These are phyloP conservation scores for Quercus variabilis DNA, from an alignment of 306 rosid genomes.

Conservation along the genomic window DNA sequence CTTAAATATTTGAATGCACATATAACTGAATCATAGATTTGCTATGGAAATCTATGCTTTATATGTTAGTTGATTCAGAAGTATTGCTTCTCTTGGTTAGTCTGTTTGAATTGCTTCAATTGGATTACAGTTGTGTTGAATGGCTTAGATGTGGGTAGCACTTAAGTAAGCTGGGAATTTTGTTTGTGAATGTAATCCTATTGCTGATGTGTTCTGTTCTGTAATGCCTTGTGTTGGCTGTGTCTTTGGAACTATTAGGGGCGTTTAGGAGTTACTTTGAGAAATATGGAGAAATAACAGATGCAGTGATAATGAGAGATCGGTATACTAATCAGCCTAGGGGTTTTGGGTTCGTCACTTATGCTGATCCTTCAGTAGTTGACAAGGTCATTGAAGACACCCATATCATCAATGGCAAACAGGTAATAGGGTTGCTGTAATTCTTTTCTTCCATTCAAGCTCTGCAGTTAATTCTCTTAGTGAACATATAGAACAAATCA, in stretches of 20 bases:
- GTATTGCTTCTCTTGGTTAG: background rate
- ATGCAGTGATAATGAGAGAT: conserved; percentile 73
- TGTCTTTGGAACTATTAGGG: conserved; percentile 24
- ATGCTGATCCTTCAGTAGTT: conserved; percentile 69
- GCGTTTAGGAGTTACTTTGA: conserved; percentile 64
- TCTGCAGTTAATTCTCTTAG: background rate
- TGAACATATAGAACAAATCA: background rate
- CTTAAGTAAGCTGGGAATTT: background rate
- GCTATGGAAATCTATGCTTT: no score
- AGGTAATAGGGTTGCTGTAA: conserved; percentile 24
- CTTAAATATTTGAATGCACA: no score
- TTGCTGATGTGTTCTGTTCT: background rate
- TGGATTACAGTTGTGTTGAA: background rate
- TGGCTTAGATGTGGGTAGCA: background rate
- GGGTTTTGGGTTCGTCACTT: conserved; percentile 72
- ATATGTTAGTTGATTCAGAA: background rate
- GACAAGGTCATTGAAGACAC: conserved; percentile 62
- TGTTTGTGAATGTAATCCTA: background rate
- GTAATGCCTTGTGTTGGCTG: background rate
- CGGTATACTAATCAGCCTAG: conserved; percentile 63
- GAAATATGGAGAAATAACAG: conserved; percentile 67
- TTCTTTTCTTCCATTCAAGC: background rate
- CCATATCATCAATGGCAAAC: conserved; percentile 63
- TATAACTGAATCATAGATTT: no score
- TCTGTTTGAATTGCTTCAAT: background rate